Percentiles rank a stretch among this genome's conserved stretches.
Conservation (phyloP, 805 yeast genomes). For the Kurtzmaniella cleridarum region DNA sequence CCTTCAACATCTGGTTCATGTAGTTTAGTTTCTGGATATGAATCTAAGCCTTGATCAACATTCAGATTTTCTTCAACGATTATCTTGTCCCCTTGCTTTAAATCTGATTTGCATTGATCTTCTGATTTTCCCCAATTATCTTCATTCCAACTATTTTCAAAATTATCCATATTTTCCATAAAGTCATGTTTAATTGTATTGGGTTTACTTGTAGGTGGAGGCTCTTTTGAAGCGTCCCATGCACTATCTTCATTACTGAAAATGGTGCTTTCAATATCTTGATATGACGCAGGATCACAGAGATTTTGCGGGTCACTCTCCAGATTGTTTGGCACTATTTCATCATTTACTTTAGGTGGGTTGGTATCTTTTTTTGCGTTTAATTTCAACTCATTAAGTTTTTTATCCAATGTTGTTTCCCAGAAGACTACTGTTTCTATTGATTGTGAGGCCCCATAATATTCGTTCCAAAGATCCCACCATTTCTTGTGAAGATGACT, state of each 20-base stretch:
- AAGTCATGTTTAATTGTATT: constrained; percentile 4
- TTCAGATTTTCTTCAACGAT: neutral
- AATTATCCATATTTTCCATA: constrained; percentile 11
- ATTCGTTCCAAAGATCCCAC: constrained; percentile 36
- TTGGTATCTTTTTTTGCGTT: neutral
- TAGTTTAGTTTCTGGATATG: neutral
- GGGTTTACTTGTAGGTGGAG: constrained; percentile 32
- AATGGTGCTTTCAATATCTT: constrained; percentile 11
- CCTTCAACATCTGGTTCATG: neutral
- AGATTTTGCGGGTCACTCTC: constrained; percentile 15
- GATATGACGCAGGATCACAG: constrained; percentile 27
- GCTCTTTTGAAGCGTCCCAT: constrained; percentile 42
- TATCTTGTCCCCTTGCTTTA: no score
- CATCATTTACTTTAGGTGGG: neutral
- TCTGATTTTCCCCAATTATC: constrained; percentile 8
- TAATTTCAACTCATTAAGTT: neutral
- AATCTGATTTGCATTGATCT: constrained; percentile 2
- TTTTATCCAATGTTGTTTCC: constrained; percentile 2
- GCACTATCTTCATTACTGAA: constrained; percentile 15
- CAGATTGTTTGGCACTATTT: neutral
- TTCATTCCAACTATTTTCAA: constrained; percentile 25
- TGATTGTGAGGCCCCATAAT: constrained; percentile 19
- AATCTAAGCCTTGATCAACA: neutral
- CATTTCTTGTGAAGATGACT: constrained; percentile 20
- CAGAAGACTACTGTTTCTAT: constrained; percentile 14